Conservation (phyloP, 768 basidiomycete species). For the Lanmaoa pseudosensibilis region DNA sequence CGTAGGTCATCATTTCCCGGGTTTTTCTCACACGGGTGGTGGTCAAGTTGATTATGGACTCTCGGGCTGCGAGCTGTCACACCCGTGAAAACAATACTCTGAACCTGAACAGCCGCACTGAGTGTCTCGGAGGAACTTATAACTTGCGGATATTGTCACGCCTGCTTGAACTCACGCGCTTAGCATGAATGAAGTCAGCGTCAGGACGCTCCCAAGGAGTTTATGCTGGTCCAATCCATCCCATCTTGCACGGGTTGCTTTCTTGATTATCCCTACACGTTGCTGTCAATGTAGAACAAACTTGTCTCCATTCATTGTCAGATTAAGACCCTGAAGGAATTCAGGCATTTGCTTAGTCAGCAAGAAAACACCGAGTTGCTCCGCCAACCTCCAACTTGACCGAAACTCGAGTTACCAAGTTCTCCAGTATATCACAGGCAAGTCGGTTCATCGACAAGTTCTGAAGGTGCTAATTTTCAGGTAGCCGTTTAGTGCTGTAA, state of each 20-base stretch:
- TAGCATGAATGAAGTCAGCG: neutral
- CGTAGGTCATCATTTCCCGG: conserved; percentile 1
- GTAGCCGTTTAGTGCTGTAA: conserved; percentile 17
- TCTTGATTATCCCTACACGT: neutral
- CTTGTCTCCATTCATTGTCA: neutral
- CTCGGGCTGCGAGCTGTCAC: neutral
- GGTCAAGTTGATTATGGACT: neutral
- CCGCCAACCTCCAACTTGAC: conserved; percentile 23
- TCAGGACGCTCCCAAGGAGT: neutral
- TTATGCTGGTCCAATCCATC: neutral
- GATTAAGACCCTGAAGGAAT: no score
- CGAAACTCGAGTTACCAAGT: conserved; percentile 12
- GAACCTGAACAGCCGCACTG: no score
- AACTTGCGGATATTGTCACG: neutral
- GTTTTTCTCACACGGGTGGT: conserved; percentile 16
- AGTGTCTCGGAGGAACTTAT: neutral
- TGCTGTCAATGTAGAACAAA: neutral
- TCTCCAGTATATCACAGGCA: conserved; percentile 12
- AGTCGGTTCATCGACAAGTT: neutral
- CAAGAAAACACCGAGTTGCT: conserved; percentile 29
- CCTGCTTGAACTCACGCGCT: neutral
- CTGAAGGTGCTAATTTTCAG: neutral
- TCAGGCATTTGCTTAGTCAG: conserved; percentile 29
- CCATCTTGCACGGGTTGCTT: no score
- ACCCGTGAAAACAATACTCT: neutral